Evolutionary conservation across 2,329 filamentous ascomycete species (phyloP).

Genomic region (Xylariaceae sp.): DNA sequence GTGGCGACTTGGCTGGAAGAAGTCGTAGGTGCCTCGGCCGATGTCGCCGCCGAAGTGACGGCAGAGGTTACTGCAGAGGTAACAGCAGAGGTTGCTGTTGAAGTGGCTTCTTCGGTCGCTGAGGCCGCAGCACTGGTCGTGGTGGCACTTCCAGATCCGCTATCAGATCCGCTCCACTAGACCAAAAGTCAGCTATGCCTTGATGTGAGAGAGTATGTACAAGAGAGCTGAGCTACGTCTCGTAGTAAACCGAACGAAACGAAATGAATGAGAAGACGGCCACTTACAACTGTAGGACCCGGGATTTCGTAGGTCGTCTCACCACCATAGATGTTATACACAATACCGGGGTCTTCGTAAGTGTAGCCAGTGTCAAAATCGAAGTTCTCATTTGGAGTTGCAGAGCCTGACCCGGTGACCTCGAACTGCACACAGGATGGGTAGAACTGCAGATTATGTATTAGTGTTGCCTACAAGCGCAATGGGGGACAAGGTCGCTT

Average conservation of each 20-base stretch:
- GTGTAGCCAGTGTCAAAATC: constrained; percentile 53
- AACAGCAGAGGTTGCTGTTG: not conserved
- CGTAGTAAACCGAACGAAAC: too few relatives aligned
- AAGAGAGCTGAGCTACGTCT: too few relatives aligned
- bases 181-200: constrained; percentile 23
- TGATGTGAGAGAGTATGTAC: too few relatives aligned
- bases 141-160: constrained; percentile 15
- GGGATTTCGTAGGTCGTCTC: constrained; percentile 29
- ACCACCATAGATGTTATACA: constrained; percentile 52
- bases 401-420: constrained; percentile 50
- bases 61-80: not conserved
- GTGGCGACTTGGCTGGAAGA: too few relatives aligned
- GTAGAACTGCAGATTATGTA: constrained; percentile 43
- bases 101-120: not conserved
- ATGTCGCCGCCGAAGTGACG: not conserved
- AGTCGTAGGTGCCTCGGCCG: constrained; percentile 1
- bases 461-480: too few relatives aligned
- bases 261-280: too few relatives aligned
- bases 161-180: constrained; percentile 13
- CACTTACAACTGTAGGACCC: constrained; percentile 26
- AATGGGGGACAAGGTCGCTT: too few relatives aligned
- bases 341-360: constrained; percentile 51
- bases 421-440: constrained; percentile 58
- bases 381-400: constrained; percentile 37
- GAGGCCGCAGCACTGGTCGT: not conserved